Evolutionary conservation across 148 eudicot species (phyloP), one percentile per base, ranked within the genome.

Genomic region (Camellia granthamiana): DNA sequence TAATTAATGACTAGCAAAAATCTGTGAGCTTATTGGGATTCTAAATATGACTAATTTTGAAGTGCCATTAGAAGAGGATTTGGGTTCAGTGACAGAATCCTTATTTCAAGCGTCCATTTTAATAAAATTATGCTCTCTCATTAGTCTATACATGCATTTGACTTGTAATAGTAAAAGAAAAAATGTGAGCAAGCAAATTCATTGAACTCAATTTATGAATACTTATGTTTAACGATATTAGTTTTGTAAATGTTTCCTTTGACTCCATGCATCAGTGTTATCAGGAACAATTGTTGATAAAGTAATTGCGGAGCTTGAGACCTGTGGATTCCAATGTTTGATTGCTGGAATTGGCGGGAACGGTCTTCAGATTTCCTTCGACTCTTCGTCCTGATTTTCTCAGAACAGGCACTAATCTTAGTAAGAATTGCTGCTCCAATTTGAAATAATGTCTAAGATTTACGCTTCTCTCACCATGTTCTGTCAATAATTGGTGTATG

Each of bases 281-380:
- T 92, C 94, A 6, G 86, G 81, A 16, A 78, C 87, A 60, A 86
- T 93, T 76, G 87, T 91, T 23, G 93, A 95, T 56, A 90, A 95
- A 87, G 97, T 91, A 51, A 84, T 84, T 49, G 88, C 87, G 21
- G 99, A 95, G 84, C 73, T 95, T 16, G 94, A 93, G 70, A 80
- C 89, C 7, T 88, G 88, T 58, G 99, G 99, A 54, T 95, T 93
- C 80, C 83, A 95, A 74, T 95, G 94, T 86, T 81, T 93, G 80
- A 86, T 84, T 52, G 97, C 97, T 8, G 90, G 84, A 71, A 92
- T 92, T 70, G 99, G 99, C 18, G 97, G 97, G 63, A 89, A 81
- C 43, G 97, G 97, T 60, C 66, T 90, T 82, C 91, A 95, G 74
- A 79, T 93, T 67, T 88, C 89, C 82, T 92, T 89, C 43, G 61